A percentile compares a stretch with the other conserved stretches of the same genome.
Evolutionary conservation across 108 stramenopile genomes (phyloP).

Genomic region (Cyclotella atomus): DNA sequence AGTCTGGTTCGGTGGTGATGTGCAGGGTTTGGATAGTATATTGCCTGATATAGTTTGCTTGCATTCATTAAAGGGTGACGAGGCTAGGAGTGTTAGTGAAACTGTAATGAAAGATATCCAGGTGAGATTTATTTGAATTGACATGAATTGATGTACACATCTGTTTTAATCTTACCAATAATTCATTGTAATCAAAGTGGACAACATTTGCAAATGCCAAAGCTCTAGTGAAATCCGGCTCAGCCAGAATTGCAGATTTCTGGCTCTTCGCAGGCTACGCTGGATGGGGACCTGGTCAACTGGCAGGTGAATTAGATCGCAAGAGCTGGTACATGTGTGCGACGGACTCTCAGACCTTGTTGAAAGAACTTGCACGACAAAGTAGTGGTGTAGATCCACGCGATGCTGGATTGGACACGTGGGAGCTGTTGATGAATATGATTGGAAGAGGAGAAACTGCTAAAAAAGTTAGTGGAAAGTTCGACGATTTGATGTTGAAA

Average conservation of each 20-base stretch:
- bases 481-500: constrained; percentile 83
- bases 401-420: constrained; percentile 71
- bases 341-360: constrained; percentile 69
- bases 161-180: too few species aligned
- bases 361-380: constrained; percentile 68
- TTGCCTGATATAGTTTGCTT: constrained; percentile 81
- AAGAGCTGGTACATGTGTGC: constrained; percentile 88
- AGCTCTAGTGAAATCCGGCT: constrained; percentile 52
- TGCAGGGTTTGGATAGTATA: constrained; percentile 60
- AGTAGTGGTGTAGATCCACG: constrained; percentile 50
- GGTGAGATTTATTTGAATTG: too few species aligned
- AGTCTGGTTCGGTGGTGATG: constrained; percentile 68
- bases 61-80: constrained; percentile 68
- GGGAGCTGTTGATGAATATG: constrained; percentile 74
- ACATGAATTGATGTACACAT: too few species aligned
- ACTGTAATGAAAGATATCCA: constrained; percentile 85
- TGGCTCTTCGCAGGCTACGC: constrained; percentile 74
- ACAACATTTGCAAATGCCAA: constrained; percentile 87
- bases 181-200: too few species aligned
- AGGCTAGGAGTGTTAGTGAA: constrained; percentile 56
- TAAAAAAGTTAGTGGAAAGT: constrained; percentile 49
- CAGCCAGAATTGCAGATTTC: constrained; percentile 57
- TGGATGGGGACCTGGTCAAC: constrained; percentile 62
- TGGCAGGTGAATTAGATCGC: constrained; percentile 76
- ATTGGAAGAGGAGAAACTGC: constrained; percentile 65